phyloP scores from a whole-genome alignment of 371 early-diverging fungal species.

The Mucor ambiguus region DNA sequence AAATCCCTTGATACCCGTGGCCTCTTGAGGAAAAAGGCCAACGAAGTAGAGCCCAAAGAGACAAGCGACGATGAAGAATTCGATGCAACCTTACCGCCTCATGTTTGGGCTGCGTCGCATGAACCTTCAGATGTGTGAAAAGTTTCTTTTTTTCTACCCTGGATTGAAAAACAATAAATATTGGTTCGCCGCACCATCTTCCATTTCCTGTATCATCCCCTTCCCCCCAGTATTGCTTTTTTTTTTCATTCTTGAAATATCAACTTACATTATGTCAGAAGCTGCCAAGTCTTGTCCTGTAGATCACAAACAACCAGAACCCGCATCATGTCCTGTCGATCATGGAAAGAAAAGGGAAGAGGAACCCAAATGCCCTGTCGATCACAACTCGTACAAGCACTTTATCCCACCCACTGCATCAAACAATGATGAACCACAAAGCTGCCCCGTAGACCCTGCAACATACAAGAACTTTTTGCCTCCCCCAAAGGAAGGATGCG shows the following conservation, averaged over 20 bases:
- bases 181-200: background rate
- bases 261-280: conserved; percentile 2
- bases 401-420: conserved; percentile 19
- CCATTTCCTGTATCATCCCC: background rate
- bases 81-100: conserved; percentile 20
- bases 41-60: conserved; percentile 11
- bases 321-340: conserved; percentile 33
- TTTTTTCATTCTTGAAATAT: background rate
- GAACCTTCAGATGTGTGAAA: background rate
- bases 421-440: conserved; percentile 24
- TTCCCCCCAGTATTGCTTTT: background rate
- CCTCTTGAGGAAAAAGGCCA: conserved; percentile 14
- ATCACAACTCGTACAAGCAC: conserved; percentile 30
- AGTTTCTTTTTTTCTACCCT: background rate
- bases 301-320: background rate
- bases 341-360: conserved; percentile 19
- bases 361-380: conserved; percentile 26
- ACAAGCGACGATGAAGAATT: conserved; percentile 20
- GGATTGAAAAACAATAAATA: conserved; percentile 2
- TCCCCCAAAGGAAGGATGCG: conserved; percentile 43
- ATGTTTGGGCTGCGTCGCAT: conserved; percentile 21
- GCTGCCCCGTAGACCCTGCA: conserved; percentile 61
- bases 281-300: background rate
- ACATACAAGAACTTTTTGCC: conserved; percentile 57
- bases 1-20: conserved; percentile 33